Evolutionary conservation across 2,329 filamentous ascomycete species (phyloP), one percentile per base, ranked within the genome.

Genomic region (Xylaria digitata): DNA sequence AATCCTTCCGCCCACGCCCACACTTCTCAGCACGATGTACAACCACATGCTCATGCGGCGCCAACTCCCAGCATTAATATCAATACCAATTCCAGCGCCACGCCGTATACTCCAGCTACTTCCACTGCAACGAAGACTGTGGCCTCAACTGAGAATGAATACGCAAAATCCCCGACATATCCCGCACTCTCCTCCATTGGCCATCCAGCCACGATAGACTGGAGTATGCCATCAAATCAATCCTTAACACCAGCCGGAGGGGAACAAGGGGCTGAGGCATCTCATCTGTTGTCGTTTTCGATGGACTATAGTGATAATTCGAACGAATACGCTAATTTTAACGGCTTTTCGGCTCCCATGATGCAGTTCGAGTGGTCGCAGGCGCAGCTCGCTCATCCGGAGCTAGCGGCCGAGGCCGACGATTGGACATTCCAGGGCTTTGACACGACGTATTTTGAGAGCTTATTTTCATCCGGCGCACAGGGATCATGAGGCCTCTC

Each of bases 401-500:
- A 76, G 19, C 68, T 78, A 17, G 73, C 74, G 4, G 75, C 73
- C 9, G 80, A 80, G 50, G 72, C 76, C 0, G 78, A 80, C 17
- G 74, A 81, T 26, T 82, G 80, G 80, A 77, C 78, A 1, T 76
- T 82, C 9, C 81, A 82, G 52, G 70, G 70, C 8, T 70, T 82
- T 2, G 80, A 82, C 58, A 69, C 72, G 9, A 63, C 67, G 6
- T 76, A 75, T 60, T 75, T 75, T 40, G 73, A 75, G 42, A 74
- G 66, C 56, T 52, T 75, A 15, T 71, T 75, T 55, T 64, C 64
- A 11, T 70, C 63, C 21, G 58, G 62, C 13, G 21, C 40, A 11
- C 54, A 61, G 7, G 58, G 56, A 9, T 26, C 43, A 1, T 67
- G 30, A 57, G 19, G 13, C 4, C 11, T 17, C 9, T 23, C 26